A percentile compares a stretch with the other conserved stretches of the same genome.
Conservation (phyloP, 2,329 filamentous ascomycete species). For the Neurospora sp. region DNA sequence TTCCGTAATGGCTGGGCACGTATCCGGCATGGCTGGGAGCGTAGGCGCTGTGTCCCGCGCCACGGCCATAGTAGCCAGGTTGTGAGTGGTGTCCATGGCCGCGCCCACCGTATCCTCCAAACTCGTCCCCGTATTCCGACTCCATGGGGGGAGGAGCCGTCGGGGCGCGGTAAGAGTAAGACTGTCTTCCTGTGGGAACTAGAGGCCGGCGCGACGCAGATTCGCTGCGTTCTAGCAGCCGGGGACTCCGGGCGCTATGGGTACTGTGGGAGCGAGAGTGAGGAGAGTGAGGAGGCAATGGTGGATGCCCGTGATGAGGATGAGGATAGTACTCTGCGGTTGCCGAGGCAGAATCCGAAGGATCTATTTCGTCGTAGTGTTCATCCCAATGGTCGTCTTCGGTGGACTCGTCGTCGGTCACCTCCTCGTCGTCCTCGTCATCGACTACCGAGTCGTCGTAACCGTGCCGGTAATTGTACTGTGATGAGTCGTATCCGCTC, state of each 20-base stretch:
- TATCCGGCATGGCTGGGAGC: conserved; percentile 39
- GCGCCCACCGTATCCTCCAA: background rate
- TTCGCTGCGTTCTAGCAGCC: conserved; percentile 25
- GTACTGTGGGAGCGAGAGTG: background rate
- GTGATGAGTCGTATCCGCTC: conserved; percentile 31
- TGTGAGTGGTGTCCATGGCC: background rate
- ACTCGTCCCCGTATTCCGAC: background rate
- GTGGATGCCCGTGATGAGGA: conserved; percentile 7
- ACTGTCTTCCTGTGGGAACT: conserved; percentile 25
- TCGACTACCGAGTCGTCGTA: conserved; percentile 23
- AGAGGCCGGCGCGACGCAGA: conserved; percentile 28
- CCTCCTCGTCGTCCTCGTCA: conserved; percentile 27
- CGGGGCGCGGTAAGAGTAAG: conserved; percentile 24
- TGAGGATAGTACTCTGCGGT: conserved; percentile 25
- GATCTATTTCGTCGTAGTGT: conserved; percentile 41
- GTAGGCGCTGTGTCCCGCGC: conserved; percentile 25
- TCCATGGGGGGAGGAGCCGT: conserved; percentile 29
- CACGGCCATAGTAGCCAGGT: conserved; percentile 10
- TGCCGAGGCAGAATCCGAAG: conserved; percentile 49
- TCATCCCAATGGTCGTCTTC: conserved; percentile 28
- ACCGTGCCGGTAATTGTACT: conserved; percentile 23
- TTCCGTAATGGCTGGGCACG: conserved; percentile 28
- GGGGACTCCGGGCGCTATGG: conserved; percentile 15
- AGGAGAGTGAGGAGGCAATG: background rate
- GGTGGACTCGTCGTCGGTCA: conserved; percentile 34